A percentile compares a stretch with the other conserved stretches of the same genome.
Evolutionary conservation across 148 eudicot genomes (phyloP).

Genomic region (Mesembryanthemum crystallinum): DNA sequence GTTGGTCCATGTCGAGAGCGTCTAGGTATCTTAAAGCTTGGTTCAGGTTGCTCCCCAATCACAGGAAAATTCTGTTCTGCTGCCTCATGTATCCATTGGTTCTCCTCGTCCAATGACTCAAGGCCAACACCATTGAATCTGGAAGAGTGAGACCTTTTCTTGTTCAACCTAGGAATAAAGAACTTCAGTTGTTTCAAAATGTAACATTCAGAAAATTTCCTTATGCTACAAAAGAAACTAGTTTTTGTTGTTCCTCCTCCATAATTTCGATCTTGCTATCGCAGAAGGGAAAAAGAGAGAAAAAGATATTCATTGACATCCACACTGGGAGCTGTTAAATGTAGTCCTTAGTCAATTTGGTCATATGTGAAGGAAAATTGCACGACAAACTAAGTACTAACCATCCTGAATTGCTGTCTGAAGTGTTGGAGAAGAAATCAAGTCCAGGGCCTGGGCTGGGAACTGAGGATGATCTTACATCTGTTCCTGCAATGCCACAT

Average conservation of each 20-base stretch:
- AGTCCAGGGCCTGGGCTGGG: slow-evolving; percentile 62
- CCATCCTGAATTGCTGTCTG: slow-evolving; percentile 64
- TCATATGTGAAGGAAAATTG: not conserved
- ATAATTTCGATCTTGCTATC: too few species aligned
- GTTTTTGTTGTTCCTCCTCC: too few species aligned
- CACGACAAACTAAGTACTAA: slow-evolving; percentile 29
- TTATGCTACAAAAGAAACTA: not conserved
- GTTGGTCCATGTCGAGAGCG: slow-evolving; percentile 40
- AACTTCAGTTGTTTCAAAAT: slow-evolving; percentile 5
- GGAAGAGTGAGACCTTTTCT: slow-evolving; percentile 62
- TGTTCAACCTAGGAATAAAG: slow-evolving; percentile 44
- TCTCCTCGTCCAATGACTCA: slow-evolving; percentile 70
- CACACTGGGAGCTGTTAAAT: too few species aligned
- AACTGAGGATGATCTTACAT: slow-evolving; percentile 42
- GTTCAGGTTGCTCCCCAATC: slow-evolving; percentile 32
- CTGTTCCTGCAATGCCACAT: slow-evolving; percentile 41
- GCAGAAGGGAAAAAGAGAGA: too few species aligned
- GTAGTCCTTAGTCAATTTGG: not conserved
- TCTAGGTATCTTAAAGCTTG: slow-evolving; percentile 50
- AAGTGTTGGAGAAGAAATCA: slow-evolving; percentile 39
- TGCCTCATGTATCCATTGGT: slow-evolving; percentile 38
- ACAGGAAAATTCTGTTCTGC: slow-evolving; percentile 36
- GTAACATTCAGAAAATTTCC: not conserved
- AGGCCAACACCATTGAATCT: slow-evolving; percentile 51
- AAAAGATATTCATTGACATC: too few species aligned